These are phyloP conservation scores for Rhodotorula diobovata DNA, from an alignment of 768 basidiomycete species.

Conservation along the genomic window DNA sequence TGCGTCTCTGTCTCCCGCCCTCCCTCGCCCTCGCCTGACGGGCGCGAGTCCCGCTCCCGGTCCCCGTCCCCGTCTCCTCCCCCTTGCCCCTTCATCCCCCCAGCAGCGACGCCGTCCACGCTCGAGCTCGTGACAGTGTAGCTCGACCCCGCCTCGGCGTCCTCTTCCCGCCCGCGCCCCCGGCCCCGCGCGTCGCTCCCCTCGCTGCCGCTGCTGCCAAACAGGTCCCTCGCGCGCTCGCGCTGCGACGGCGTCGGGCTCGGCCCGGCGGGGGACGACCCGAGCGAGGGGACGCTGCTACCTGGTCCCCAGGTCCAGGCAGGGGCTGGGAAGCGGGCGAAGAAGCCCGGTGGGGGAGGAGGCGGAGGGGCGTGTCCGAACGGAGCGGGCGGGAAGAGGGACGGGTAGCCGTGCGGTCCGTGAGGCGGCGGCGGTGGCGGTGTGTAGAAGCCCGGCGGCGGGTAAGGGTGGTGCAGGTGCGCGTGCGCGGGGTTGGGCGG, in stretches of 20 bases:
- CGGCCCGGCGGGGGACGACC: neutral
- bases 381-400: neutral
- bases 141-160: neutral
- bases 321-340: too few species aligned
- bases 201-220: neutral
- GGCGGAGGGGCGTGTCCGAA: neutral
- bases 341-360: neutral
- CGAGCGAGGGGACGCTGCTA: too few species aligned
- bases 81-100: too few species aligned
- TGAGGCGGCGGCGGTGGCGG: too few species aligned
- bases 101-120: too few species aligned
- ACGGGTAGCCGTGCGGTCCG: neutral
- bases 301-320: too few species aligned
- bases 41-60: too few species aligned
- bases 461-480: neutral
- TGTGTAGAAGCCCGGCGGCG: neutral
- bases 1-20: accelerated
- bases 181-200: neutral
- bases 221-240: neutral
- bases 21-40: neutral
- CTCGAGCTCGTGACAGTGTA: neutral
- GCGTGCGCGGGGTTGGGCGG: neutral
- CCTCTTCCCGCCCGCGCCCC: too few species aligned
- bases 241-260: neutral
- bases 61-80: neutral